These are phyloP conservation scores for Brassica cretica DNA, from an alignment of 345 rosid species.

Conservation along the genomic window DNA sequence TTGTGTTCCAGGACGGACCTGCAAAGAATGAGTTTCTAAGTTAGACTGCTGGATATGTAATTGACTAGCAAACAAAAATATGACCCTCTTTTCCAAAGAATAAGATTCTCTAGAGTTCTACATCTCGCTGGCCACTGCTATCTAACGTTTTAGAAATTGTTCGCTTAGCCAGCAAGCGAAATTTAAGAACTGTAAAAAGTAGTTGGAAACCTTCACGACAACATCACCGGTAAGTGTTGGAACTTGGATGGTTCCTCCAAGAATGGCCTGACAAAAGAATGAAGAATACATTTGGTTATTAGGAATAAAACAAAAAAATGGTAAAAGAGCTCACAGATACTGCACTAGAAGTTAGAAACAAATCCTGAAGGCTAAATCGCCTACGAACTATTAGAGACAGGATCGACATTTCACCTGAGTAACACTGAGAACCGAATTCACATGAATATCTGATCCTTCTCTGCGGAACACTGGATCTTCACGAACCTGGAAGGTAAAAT, in stretches of 20 bases:
- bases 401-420: constrained; percentile 61
- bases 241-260: constrained; percentile 96
- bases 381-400: not conserved
- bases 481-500: constrained; percentile 54
- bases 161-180: not conserved
- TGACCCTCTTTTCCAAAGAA: not conserved
- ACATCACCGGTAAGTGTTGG: constrained; percentile 51
- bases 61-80: constrained; percentile 9
- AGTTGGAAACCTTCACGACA: not conserved
- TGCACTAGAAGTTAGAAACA: not conserved
- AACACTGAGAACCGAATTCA: constrained; percentile 73
- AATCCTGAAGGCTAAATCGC: not conserved
- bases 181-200: not conserved
- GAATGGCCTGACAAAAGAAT: constrained; percentile 67
- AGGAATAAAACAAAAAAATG: not conserved
- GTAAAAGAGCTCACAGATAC: not conserved
- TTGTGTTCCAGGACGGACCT: constrained; percentile 97
- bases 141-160: not conserved
- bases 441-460: constrained; percentile 89
- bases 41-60: not conserved
- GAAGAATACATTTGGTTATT: constrained; percentile 17
- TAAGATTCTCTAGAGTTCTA: not conserved
- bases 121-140: constrained; percentile 1
- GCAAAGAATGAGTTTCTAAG: constrained; percentile 27
- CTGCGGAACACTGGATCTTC: constrained; percentile 97